Evolutionary conservation across 2,329 filamentous ascomycete genomes (phyloP).

Genomic region (Fusarium gaditjirri): DNA sequence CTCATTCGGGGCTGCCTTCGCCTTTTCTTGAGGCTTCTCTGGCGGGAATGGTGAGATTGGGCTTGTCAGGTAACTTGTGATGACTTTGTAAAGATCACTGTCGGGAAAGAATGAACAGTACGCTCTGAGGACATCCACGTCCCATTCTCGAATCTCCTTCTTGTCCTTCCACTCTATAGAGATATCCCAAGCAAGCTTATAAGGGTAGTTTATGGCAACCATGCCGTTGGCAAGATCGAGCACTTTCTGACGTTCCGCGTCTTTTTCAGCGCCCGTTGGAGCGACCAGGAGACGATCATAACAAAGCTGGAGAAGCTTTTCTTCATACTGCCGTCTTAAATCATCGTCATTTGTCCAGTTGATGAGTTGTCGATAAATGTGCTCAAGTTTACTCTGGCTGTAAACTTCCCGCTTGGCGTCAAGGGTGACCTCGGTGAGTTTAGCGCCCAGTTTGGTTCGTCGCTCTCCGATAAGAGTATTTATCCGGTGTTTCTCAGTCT

Average conservation of each 20-base stretch:
- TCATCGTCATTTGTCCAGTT: conserved; percentile 93
- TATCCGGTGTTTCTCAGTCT: conserved; percentile 87
- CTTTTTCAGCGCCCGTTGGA: conserved; percentile 72
- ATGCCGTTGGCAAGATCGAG: conserved; percentile 85
- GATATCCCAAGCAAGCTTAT: conserved; percentile 89
- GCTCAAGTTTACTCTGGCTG: conserved; percentile 78
- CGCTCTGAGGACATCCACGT: conserved; percentile 79
- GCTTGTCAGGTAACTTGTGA: conserved; percentile 85
- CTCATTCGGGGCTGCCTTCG: conserved; percentile 44
- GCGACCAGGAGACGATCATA: conserved; percentile 81
- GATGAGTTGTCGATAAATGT: conserved; percentile 83
- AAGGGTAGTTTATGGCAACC: conserved; percentile 95
- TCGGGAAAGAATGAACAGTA: conserved; percentile 88
- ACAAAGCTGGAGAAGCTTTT: conserved; percentile 85
- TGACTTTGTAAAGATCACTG: conserved; percentile 81
- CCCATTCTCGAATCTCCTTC: conserved; percentile 78
- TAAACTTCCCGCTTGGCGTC: conserved; percentile 91
- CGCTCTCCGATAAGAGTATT: conserved; percentile 91
- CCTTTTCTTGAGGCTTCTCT: conserved; percentile 40
- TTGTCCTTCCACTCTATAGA: conserved; percentile 89
- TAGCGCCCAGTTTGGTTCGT: conserved; percentile 86
- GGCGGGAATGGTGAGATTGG: conserved; percentile 83
- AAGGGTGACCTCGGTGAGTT: conserved; percentile 81
- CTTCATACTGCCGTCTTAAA: conserved; percentile 83
- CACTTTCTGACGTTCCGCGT: conserved; percentile 76